Conservation (phyloP, 305 asterid genomes). For the Solanum chacoense region DNA sequence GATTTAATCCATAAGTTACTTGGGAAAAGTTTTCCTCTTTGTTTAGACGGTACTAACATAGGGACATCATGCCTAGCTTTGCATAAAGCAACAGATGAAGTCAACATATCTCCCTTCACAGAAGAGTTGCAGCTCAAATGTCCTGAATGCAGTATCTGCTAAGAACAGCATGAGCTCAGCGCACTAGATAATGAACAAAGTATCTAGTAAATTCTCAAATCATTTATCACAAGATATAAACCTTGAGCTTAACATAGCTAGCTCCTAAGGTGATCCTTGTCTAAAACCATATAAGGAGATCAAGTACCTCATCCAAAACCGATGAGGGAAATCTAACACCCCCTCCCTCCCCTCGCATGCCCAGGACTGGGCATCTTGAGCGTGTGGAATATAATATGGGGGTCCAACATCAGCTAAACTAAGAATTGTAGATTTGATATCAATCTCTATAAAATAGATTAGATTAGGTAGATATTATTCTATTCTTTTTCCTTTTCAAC, state of each 20-base stretch:
- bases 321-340: neutral
- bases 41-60: slow-evolving; percentile 33
- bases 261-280: neutral
- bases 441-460: neutral
- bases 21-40: slow-evolving; percentile 21
- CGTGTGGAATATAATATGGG: neutral
- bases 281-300: slow-evolving; percentile 7
- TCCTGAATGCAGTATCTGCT: slow-evolving; percentile 34
- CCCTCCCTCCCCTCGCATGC: neutral
- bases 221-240: neutral
- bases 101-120: slow-evolving; percentile 54
- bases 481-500: neutral
- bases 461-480: neutral
- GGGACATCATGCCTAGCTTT: slow-evolving; percentile 37
- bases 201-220: neutral
- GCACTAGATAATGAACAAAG: neutral
- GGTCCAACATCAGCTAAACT: neutral
- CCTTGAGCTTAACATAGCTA: neutral
- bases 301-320: neutral
- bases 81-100: slow-evolving; percentile 53
- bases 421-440: neutral
- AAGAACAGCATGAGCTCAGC: slow-evolving; percentile 4
- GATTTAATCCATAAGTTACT: slow-evolving; percentile 24
- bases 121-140: slow-evolving; percentile 22
- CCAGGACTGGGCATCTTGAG: neutral